Evolutionary conservation across 805 yeast species (phyloP), one percentile per base, ranked within the genome.

Genomic region (Barnettozyma populi): DNA sequence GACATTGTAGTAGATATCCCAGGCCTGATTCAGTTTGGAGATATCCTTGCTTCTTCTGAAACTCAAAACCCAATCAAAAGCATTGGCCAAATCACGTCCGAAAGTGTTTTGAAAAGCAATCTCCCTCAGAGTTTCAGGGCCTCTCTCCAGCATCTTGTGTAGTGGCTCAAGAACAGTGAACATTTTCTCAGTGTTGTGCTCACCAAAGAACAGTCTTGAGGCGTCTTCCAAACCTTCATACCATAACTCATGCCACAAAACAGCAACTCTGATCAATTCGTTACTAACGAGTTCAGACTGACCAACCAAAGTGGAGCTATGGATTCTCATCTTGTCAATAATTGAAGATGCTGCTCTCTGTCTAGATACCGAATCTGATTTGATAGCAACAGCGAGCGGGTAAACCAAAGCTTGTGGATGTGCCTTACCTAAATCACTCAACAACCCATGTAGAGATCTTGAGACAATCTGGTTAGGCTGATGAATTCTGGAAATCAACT

Each of bases 151-250:
- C 80, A 88, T 76, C 57, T 80, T 80, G 66, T 94, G 97, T 44
- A 94, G 68, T 2, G 97, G 97, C 53, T 88, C 95, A 44, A 94
- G 67, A 1, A 90, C 90, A 16, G 87, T 82, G 66, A 87, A 86
- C 98, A 94, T 94, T 64, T 88, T 90, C 46, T 90, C 96, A 11
- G 92, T 86, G 60, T 94, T 90, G 57, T 89, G 94, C 52, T 94
- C 99, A 32, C 95, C 96, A 66, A 90, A 92, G 70, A 84, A 94
- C 45, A 86, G 76, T 50, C 97, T 74, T 3, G 97, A 90, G 0
- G 99, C 99, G 69, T 94, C 97, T 63, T 94, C 99, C 29, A 94
- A 72, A 2, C 96, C 97, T 67, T 92, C 98, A 57, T 90, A 90
- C 99, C 99, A 94, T 62, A 86, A 84, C 60, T 94, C 99, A 60